Evolutionary conservation across 768 basidiomycete species (phyloP).

Genomic region (Naganishia vaughanmartiniae): DNA sequence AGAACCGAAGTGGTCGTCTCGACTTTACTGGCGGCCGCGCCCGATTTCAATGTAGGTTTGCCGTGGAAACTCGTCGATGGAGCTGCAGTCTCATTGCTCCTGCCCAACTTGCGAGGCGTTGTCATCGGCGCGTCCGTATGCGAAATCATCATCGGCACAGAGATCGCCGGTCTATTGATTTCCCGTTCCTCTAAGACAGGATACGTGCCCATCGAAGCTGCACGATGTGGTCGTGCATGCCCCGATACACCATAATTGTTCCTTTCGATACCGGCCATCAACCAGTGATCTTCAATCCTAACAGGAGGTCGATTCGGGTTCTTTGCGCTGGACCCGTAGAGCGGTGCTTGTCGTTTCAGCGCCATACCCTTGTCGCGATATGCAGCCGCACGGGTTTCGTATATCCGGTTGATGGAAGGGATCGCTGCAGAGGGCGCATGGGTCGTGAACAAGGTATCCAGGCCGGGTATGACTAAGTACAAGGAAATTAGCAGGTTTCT

Average conservation of each 20-base stretch:
- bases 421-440: constrained; percentile 41
- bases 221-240: constrained; percentile 5
- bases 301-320: constrained; percentile 23
- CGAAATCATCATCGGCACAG: constrained; percentile 33
- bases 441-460: constrained; percentile 28
- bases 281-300: constrained; percentile 30
- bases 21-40: background rate
- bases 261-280: constrained; percentile 30
- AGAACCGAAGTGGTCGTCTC: background rate
- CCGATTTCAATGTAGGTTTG: background rate
- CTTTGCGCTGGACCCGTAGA: constrained; percentile 29
- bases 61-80: background rate
- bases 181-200: background rate
- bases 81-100: background rate
- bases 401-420: constrained; percentile 49
- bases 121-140: background rate
- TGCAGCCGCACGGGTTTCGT: constrained; percentile 48
- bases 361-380: constrained; percentile 47
- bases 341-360: constrained; percentile 36
- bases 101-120: constrained; percentile 1
- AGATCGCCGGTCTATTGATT: constrained; percentile 30
- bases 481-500: background rate
- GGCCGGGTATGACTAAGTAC: background rate
- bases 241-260: background rate
- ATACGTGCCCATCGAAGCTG: background rate